Evolutionary conservation across 306 rosid species (phyloP), one percentile per base, ranked within the genome.

Genomic region (Senna tora): DNA sequence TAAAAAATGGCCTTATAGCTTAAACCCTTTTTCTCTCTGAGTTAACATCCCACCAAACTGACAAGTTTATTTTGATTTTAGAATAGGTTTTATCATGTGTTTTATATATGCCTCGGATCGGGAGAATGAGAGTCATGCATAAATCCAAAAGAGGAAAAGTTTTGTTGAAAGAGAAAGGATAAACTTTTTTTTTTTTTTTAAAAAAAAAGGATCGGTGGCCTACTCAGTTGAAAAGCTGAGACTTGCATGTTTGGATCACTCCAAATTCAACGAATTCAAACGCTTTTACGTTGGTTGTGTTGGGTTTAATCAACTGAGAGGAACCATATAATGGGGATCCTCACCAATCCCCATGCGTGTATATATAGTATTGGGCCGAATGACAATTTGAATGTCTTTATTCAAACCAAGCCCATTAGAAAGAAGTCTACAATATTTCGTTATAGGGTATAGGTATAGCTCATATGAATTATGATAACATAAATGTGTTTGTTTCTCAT

Each of bases 131-230:
- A 74, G 70, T 70, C 79, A 64, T 86, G 74, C 77, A 54, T 77
- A 79, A 62, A 66, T 74, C 83, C 84, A 83, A 81, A 85, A 85
- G 77, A 77, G 72, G 12, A 28, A 76, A 15, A 12, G 71, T 81
- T 57, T 76, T 79, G 82, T 78, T 56, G 72, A 70, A 54, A 58
- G 79, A n/a, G n/a, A n/a, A n/a, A n/a, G n/a, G n/a, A n/a, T n/a
- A n/a, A n/a, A n/a, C n/a, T n/a, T n/a, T n/a, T n/a, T n/a, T n/a
- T n/a, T n/a, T n/a, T n/a, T n/a, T n/a, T n/a, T n/a, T n/a, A n/a
- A 2, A 20, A 19, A 19, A 7, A 46, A 75, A 52, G 45, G 70
- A 52, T 79, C 64, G 80, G 79, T 80, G 86, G 64, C 84, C 81
- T 76, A 65, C 85, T 65, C 56, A 0, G 49, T 72, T 42, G 39